Percentiles rank a stretch among this genome's conserved stretches.
These are phyloP conservation scores for Hypoxylon sp. DNA, from an alignment of 2,329 filamentous ascomycete genomes.

Conservation along the genomic window DNA sequence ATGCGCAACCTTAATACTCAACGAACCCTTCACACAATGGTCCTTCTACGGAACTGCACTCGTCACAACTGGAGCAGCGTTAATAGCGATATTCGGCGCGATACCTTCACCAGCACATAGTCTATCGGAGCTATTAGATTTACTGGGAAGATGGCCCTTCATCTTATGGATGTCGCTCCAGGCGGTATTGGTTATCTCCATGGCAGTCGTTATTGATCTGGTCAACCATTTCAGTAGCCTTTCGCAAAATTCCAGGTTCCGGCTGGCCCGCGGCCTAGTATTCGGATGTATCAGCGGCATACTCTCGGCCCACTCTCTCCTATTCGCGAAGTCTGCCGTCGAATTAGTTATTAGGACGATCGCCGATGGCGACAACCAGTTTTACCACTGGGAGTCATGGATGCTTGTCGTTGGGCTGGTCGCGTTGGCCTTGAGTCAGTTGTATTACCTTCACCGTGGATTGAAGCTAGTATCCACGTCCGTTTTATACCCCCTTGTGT, in stretches of 20 bases:
- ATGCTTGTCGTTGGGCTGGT: conserved; percentile 84
- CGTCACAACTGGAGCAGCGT: conserved; percentile 84
- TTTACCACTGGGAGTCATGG: conserved; percentile 95
- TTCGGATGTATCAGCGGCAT: conserved; percentile 94
- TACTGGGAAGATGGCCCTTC: conserved; percentile 79
- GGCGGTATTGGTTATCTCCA: conserved; percentile 72
- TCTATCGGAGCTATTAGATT: conserved; percentile 78
- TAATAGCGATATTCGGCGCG: conserved; percentile 94
- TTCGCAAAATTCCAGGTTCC: conserved; percentile 71
- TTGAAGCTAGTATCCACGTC: conserved; percentile 95
- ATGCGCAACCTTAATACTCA: conserved; percentile 90
- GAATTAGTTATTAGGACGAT: conserved; percentile 90
- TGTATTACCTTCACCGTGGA: conserved; percentile 94
- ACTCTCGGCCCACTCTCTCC: conserved; percentile 88
- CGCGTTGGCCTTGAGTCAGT: conserved; percentile 82
- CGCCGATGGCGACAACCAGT: conserved; percentile 88
- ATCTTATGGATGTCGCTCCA: conserved; percentile 90
- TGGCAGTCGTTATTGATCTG: conserved; percentile 70
- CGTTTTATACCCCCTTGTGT: conserved; percentile 94
- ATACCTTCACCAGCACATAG: conserved; percentile 93
- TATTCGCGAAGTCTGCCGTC: conserved; percentile 95
- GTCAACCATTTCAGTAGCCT: conserved; percentile 60
- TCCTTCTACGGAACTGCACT: conserved; percentile 90
- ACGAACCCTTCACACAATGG: conserved; percentile 92
- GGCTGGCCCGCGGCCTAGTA: conserved; percentile 80